Evolutionary conservation across 2,329 filamentous ascomycete genomes (phyloP).

Genomic region (Magnaporthales sp.): DNA sequence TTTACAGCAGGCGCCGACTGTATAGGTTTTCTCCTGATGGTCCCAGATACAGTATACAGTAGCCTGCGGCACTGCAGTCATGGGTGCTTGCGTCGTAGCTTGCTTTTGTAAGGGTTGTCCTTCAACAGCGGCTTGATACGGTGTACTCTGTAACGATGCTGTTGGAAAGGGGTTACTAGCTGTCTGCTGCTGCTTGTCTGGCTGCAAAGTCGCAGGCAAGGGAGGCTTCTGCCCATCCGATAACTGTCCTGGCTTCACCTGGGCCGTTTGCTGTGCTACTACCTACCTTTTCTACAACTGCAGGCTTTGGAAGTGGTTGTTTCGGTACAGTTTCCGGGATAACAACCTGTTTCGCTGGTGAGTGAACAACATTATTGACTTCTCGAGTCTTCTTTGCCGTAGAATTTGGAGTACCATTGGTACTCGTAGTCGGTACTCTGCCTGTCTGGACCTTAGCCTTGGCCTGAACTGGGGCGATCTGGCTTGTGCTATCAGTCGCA

Average conservation of each 20-base stretch:
- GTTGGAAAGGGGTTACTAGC: too few relatives aligned
- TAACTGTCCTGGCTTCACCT: too few relatives aligned
- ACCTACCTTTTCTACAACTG: background rate
- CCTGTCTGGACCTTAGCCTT: background rate
- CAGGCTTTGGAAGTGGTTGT: background rate
- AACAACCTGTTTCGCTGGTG: background rate
- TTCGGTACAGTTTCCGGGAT: background rate
- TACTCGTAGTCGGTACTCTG: background rate
- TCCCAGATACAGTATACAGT: background rate
- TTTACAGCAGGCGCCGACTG: background rate
- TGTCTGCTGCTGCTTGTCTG: too few relatives aligned
- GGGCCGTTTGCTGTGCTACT: too few relatives aligned
- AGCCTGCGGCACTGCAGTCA: background rate
- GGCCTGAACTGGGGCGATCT: too few relatives aligned
- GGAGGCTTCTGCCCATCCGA: too few relatives aligned
- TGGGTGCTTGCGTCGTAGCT: too few relatives aligned
- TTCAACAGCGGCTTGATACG: too few relatives aligned
- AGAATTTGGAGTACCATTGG: background rate
- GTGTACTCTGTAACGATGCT: too few relatives aligned
- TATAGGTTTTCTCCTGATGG: background rate
- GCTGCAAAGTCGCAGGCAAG: too few relatives aligned
- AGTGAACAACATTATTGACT: background rate
- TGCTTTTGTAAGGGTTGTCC: too few relatives aligned
- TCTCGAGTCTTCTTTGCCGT: background rate
- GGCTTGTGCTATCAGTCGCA: background rate